Base-by-base conservation (phyloP, 768 basidiomycete genomes). In the Tubosaeta brunneosetosa region DNA sequence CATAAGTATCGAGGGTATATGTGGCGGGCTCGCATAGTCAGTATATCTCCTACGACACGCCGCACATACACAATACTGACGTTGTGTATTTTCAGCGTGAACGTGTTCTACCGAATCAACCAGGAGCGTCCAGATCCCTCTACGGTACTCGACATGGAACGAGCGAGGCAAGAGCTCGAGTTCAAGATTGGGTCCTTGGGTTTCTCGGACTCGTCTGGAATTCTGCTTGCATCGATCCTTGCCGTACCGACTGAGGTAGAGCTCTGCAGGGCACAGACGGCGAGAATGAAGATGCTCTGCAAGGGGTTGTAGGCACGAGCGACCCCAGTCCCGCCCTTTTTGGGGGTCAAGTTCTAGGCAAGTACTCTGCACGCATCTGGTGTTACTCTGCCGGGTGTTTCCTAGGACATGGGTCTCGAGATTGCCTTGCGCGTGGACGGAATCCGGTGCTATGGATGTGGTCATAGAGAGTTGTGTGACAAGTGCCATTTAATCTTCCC, bases 181-280 rank as follows among this genome's bases (percentile, higher is more conserved):
- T 94, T 93, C 72, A 85, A 84, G 76, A 94, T 95, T 49, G 91
- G 91, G 6, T 88, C 88, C 3, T 85, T 95, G 42, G 93, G 93
- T 1, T 86, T 94, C 53, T 77, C 90, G 6, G 92, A 94, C 66
- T 86, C 85, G 26, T 75, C 80, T 14, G 91, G 91, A 0, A 91
- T 81, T 50, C 59, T 82, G 29, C 46, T 73, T 7, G 77, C 76
- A 0, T 62, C 69, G 7, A 38, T 77, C 4, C 56, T 77, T 26
- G 69, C 76, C 2, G 70, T 74, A 31, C 75, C 75, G 12, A 73
- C 70, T 38, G 91, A 94, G 69, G 61, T 94, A 4, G 76, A 73
- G 54, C 75, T 94, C n/a, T 94, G 91, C 63, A 80, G 73, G 54
- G 76, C 77, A 8, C 92, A 94, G 65, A 79, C 85, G 1, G 70